phyloP scores from a whole-genome alignment of 257 asterid genomes.

The Striga asiatica region DNA sequence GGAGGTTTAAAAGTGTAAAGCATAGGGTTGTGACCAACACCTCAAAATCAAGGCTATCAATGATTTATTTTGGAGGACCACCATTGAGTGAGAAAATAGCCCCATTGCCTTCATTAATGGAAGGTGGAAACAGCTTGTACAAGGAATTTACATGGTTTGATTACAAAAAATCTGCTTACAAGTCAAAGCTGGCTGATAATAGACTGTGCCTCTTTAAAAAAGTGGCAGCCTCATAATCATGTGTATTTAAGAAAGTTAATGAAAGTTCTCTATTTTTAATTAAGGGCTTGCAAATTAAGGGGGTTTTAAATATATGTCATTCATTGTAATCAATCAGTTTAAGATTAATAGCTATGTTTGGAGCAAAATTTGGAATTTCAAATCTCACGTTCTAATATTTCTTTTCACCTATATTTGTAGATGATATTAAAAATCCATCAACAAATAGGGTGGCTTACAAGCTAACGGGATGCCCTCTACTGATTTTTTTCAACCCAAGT shows the following conservation, averaged over 20 bases:
- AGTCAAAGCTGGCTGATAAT: conserved; percentile 42
- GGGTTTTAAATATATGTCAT: too few species aligned
- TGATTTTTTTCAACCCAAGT: too few species aligned
- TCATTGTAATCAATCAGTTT: too few species aligned
- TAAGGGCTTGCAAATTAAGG: background rate
- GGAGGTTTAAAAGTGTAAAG: conserved; percentile 46
- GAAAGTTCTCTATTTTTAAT: background rate
- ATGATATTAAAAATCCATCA: too few species aligned
- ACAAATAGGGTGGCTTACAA: too few species aligned
- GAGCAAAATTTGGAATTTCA: too few species aligned
- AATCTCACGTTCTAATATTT: too few species aligned
- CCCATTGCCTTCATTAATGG: conserved; percentile 39
- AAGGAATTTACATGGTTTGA: conserved; percentile 67
- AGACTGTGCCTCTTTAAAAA: conserved; percentile 46
- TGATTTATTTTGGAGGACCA: conserved; percentile 69
- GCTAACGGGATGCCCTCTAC: too few species aligned
- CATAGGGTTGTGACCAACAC: conserved; percentile 46
- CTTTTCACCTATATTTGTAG: too few species aligned
- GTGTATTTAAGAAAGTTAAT: background rate
- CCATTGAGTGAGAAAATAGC: conserved; percentile 56
- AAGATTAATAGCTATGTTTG: too few species aligned
- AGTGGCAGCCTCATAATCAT: conserved; percentile 29
- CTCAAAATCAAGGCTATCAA: conserved; percentile 43
- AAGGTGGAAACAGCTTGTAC: conserved; percentile 45
- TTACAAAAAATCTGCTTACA: conserved; percentile 46